These are phyloP conservation scores for Fusarium pilosicola DNA, from an alignment of 2,329 filamentous ascomycete genomes.

Conservation along the genomic window DNA sequence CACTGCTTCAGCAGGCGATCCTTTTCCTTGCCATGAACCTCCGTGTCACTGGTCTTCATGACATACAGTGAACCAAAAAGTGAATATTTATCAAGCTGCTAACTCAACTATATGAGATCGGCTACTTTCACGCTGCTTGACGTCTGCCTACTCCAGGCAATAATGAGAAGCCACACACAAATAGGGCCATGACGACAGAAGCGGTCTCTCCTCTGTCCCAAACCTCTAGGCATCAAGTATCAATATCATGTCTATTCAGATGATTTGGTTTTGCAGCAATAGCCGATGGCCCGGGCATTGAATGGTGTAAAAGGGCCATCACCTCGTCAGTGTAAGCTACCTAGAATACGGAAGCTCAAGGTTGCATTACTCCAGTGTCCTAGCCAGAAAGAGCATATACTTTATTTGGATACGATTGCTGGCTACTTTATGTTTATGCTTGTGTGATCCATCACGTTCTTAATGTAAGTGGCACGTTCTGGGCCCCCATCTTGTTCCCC, in stretches of 20 bases:
- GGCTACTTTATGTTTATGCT: background rate
- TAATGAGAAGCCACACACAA: background rate
- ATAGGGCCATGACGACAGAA: background rate
- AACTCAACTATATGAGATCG: background rate
- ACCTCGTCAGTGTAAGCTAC: background rate
- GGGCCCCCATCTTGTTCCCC: slow-evolving; percentile 1
- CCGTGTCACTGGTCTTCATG: background rate
- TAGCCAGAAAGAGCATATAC: background rate
- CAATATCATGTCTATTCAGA: background rate
- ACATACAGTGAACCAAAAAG: background rate
- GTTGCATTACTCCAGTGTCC: background rate
- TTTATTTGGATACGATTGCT: slow-evolving; percentile 33
- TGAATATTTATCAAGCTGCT: background rate
- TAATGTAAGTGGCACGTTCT: slow-evolving; percentile 8
- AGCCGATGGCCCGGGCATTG: background rate
- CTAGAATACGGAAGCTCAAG: background rate
- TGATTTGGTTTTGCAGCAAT: background rate
- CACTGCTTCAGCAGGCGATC: background rate
- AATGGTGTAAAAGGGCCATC: slow-evolving; percentile 10
- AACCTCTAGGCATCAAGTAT: background rate
- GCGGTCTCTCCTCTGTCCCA: background rate
- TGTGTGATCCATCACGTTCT: slow-evolving; percentile 17
- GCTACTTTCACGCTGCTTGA: background rate
- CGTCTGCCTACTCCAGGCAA: background rate
- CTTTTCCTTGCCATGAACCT: background rate